phyloP scores from a whole-genome alignment of 164 flowering plant species.

The Dillenia turbinata region DNA sequence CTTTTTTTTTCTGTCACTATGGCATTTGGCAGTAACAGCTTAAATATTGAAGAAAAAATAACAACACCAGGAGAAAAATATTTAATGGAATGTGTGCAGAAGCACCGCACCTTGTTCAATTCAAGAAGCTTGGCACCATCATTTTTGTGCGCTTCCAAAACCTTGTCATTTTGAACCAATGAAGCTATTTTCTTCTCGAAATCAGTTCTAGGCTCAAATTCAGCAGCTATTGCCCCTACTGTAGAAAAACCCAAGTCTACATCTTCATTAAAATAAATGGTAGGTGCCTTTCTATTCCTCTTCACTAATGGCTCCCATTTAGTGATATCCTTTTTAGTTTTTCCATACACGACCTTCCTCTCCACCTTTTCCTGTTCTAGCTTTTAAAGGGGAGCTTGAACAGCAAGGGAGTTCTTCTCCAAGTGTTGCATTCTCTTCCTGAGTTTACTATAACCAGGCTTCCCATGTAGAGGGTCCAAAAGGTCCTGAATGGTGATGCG shows the following conservation, averaged over 20 bases:
- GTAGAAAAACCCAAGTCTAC: slow-evolving; percentile 56
- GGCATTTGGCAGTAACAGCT: too few relatives aligned
- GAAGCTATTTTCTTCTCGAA: slow-evolving; percentile 83
- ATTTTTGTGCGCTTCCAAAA: slow-evolving; percentile 65
- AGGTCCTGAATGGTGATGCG: slow-evolving; percentile 65
- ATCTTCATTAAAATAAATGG: slow-evolving; percentile 59
- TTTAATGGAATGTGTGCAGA: background rate
- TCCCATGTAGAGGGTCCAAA: slow-evolving; percentile 61
- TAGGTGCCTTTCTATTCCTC: slow-evolving; percentile 77
- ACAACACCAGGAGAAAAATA: too few relatives aligned
- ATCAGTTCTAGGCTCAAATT: slow-evolving; percentile 75
- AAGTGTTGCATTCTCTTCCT: slow-evolving; percentile 48
- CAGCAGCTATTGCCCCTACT: slow-evolving; percentile 82
- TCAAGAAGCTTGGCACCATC: slow-evolving; percentile 93
- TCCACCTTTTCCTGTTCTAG: slow-evolving; percentile 52
- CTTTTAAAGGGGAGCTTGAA: slow-evolving; percentile 72
- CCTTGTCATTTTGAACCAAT: slow-evolving; percentile 42
- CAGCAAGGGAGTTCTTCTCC: slow-evolving; percentile 39
- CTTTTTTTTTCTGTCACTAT: too few relatives aligned
- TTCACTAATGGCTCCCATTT: slow-evolving; percentile 80
- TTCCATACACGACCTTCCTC: slow-evolving; percentile 56
- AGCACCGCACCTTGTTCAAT: slow-evolving; percentile 60
- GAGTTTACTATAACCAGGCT: slow-evolving; percentile 51
- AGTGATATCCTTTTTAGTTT: slow-evolving; percentile 55
- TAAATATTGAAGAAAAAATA: too few relatives aligned